Evolutionary conservation across 768 basidiomycete species (phyloP).

Genomic region (Calvatia gigantea): DNA sequence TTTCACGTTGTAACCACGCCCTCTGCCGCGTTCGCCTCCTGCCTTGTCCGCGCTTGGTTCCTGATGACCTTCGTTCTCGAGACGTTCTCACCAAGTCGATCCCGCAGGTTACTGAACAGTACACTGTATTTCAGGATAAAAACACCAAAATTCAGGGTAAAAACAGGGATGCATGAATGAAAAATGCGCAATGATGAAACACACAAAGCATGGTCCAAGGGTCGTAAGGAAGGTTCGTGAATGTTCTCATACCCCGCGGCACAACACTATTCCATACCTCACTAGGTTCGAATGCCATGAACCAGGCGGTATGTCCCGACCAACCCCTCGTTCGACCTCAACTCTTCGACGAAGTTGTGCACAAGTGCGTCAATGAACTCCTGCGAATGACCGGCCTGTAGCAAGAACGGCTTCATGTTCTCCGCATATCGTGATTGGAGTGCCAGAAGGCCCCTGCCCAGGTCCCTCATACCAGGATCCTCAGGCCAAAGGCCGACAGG

Average conservation of each 20-base stretch:
- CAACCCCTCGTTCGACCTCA: conserved; percentile 43
- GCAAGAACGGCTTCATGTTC: conserved; percentile 46
- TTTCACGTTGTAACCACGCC: conserved; percentile 10
- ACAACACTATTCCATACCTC: neutral
- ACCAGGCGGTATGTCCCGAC: conserved; percentile 47
- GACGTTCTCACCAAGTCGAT: neutral
- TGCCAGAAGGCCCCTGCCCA: conserved; percentile 42
- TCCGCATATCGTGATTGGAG: conserved; percentile 40
- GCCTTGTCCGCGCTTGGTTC: too few species aligned
- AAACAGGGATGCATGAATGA: neutral
- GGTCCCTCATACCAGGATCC: conserved; percentile 25
- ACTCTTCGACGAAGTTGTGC: conserved; percentile 41
- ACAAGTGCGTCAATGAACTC: conserved; percentile 37
- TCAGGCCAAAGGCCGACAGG: conserved; percentile 57
- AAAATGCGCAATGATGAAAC: neutral
- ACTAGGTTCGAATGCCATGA: conserved; percentile 30
- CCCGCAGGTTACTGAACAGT: too few species aligned
- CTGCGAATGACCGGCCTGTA: conserved; percentile 32
- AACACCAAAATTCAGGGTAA: too few species aligned
- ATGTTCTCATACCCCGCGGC: neutral
- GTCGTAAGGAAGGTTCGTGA: neutral
- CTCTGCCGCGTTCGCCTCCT: neutral
- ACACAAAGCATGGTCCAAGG: neutral
- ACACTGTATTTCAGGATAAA: too few species aligned
- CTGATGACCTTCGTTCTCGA: too few species aligned